Percentiles rank a stretch among this genome's conserved stretches.
Evolutionary conservation across 768 basidiomycete genomes (phyloP).

Genomic region (Clitopilus passeckerianus): DNA sequence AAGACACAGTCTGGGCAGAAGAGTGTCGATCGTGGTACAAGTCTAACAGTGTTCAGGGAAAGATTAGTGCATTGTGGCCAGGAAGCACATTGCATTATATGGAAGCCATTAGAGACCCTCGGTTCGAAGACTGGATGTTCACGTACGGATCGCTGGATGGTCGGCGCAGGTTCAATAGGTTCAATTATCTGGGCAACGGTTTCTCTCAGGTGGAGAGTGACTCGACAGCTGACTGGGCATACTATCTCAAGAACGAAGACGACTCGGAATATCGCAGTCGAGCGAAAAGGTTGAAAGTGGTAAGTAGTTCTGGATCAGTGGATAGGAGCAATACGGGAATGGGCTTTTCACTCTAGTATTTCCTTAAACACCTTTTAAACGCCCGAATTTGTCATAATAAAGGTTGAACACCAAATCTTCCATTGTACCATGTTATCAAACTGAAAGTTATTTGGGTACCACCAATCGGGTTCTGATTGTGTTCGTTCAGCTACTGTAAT

Average conservation of each 20-base stretch:
- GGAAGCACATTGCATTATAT: conserved; percentile 32
- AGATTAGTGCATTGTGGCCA: conserved; percentile 9
- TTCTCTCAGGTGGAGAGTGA: conserved; percentile 27
- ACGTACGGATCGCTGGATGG: conserved; percentile 17
- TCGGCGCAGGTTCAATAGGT: conserved; percentile 12
- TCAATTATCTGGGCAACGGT: conserved; percentile 28
- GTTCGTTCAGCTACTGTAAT: background rate
- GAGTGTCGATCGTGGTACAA: conserved; percentile 32
- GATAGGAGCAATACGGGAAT: background rate
- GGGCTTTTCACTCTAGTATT: too few relatives aligned
- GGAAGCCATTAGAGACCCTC: conserved; percentile 17
- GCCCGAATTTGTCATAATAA: too few relatives aligned
- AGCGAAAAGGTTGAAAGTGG: background rate
- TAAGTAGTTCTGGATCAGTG: background rate
- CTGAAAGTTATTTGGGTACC: too few relatives aligned
- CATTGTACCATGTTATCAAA: too few relatives aligned
- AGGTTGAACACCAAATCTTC: too few relatives aligned
- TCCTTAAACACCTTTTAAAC: too few relatives aligned
- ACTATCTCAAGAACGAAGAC: conserved; percentile 16
- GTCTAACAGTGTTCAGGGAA: conserved; percentile 6
- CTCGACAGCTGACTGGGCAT: conserved; percentile 24
- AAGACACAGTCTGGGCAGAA: conserved; percentile 24
- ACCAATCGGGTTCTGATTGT: background rate
- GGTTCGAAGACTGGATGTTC: conserved; percentile 31
- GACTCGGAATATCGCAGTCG: background rate